Evolutionary conservation across 1,284 basidiomycete genomes (phyloP), one percentile per base, ranked within the genome.

Genomic region (Pisolithus thermaeus): DNA sequence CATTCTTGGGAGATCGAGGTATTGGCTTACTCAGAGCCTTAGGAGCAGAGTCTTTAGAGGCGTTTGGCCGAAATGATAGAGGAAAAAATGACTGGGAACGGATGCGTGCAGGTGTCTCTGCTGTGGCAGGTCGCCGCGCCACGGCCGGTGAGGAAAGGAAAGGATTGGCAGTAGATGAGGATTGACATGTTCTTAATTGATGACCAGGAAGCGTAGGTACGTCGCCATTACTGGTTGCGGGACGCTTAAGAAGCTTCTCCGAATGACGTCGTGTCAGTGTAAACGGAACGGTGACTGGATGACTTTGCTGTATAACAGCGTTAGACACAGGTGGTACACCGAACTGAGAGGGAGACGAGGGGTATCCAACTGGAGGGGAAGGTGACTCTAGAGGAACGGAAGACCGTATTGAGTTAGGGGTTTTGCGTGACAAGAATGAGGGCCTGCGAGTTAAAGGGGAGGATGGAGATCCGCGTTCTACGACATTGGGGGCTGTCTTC

Each of bases 261-360:
- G 81, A 81, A 66, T 75, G 71, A 57, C 77, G 74, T 54, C 80
- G 70, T 28, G 76, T 75, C 42, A 82, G 69, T 70, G 70, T 44
- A 70, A 64, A 25, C 70, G 70, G 35, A 62, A 61, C 50, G 59
- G 28, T 11, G 28, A 9, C 28, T 8, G 8, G 58, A 27, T 54
- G 64, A 37, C 51, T 56, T 52, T 56, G 59, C 49, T 50, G 61
- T 55, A 48, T 65, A 58, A 46, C 52, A 2, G 51, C 61, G 22
- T 66, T 59, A 32, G 66, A 54, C 38, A 69, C 56, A 8, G 59
- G 49, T 22, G 63, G 57, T 47, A 67, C 63, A 56, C 78, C 74
- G 42, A 78, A 64, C 42, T 71, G 63, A 59, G 81, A 77, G 5
- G 82, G 81, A 5, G 80, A 79, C 28, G 78, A 60, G 7, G 80